Evolutionary conservation across 257 asterid genomes (phyloP).

Genomic region (Striga asiatica): DNA sequence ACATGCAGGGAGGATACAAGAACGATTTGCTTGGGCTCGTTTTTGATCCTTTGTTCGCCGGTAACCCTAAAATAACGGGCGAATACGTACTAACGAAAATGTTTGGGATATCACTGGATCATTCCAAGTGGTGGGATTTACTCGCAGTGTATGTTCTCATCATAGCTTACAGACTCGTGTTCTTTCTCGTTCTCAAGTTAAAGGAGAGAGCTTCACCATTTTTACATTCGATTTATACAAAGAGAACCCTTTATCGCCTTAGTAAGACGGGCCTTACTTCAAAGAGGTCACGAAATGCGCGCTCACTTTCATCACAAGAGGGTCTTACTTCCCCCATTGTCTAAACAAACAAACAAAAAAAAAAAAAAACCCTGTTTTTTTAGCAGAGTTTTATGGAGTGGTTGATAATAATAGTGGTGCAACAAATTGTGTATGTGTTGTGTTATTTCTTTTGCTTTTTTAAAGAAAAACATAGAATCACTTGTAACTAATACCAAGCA

Average conservation of each 20-base stretch:
- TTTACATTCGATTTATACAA: background rate
- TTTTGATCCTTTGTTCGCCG: background rate
- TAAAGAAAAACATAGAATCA: no score
- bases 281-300: background rate
- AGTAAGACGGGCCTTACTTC: constrained; percentile 1
- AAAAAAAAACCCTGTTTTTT: no score
- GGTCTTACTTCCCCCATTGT: background rate
- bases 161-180: background rate
- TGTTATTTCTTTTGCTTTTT: no score
- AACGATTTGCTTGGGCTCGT: background rate
- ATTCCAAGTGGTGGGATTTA: constrained; percentile 10
- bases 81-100: background rate
- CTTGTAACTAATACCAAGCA: no score
- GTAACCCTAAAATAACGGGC: background rate
- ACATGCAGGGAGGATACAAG: constrained; percentile 6
- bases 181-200: background rate
- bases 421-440: no score
- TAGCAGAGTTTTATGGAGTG: no score
- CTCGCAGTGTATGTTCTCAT: background rate
- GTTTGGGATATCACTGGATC: constrained; percentile 1
- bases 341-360: background rate
- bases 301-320: background rate
- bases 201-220: background rate
- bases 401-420: no score
- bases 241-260: background rate